Conservation (phyloP, 345 rosid genomes). For the Hibiscus tridactylites region DNA sequence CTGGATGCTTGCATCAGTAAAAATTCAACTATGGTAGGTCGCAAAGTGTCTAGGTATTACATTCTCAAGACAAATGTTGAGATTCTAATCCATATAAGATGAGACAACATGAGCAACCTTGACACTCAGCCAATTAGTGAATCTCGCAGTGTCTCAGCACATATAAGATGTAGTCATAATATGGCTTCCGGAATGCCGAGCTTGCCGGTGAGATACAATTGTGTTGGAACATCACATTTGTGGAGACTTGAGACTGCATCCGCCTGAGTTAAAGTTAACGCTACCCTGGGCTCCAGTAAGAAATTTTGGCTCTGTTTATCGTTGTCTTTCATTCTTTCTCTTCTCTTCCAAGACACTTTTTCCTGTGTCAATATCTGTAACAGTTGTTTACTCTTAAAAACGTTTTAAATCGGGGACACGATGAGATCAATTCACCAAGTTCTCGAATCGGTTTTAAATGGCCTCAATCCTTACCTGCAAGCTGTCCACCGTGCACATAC, state of each 20-base stretch:
- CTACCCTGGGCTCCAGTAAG: slow-evolving; percentile 68
- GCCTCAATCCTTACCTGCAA: slow-evolving; percentile 41
- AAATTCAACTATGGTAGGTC: slow-evolving; percentile 82
- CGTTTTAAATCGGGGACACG: background rate
- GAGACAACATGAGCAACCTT: too few species aligned
- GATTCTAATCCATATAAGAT: too few species aligned
- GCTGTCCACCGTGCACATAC: slow-evolving; percentile 93
- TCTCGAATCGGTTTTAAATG: too few species aligned
- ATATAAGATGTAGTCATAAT: slow-evolving; percentile 43
- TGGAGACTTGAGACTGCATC: slow-evolving; percentile 53
- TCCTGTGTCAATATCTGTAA: slow-evolving; percentile 65
- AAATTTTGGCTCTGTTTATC: slow-evolving; percentile 16
- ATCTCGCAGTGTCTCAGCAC: too few species aligned
- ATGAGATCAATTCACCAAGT: too few species aligned
- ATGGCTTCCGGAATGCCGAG: slow-evolving; percentile 59
- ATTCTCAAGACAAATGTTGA: too few species aligned
- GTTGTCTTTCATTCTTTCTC: slow-evolving; percentile 34
- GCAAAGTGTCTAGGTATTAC: background rate
- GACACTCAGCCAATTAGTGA: too few species aligned
- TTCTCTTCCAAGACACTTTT: slow-evolving; percentile 53
- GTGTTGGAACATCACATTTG: slow-evolving; percentile 57
- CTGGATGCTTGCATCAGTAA: slow-evolving; percentile 64
- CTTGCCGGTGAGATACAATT: slow-evolving; percentile 54
- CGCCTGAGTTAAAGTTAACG: slow-evolving; percentile 44
- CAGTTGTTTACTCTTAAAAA: background rate